phyloP scores from a whole-genome alignment of 2,329 filamentous ascomycete species.

The Paecilomyces sp. region DNA sequence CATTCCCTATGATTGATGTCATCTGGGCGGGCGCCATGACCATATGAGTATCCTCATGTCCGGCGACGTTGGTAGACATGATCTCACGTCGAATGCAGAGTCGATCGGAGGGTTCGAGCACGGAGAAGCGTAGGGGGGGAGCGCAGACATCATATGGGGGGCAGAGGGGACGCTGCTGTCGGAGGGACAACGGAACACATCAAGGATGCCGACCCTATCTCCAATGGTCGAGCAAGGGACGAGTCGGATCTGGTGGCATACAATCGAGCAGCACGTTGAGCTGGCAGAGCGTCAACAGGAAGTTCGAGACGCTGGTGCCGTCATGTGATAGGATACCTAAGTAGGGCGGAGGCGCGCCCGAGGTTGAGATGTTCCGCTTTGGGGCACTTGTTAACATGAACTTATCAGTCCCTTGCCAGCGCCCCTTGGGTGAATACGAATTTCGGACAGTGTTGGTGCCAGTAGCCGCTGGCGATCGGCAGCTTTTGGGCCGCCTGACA shows the following conservation, averaged over 20 bases:
- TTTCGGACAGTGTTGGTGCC: background rate
- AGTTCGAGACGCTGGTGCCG: background rate
- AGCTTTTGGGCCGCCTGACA: background rate
- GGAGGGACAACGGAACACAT: conserved; percentile 6
- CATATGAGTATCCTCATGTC: background rate
- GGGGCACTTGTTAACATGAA: background rate
- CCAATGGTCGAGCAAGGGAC: background rate
- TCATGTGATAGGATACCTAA: background rate
- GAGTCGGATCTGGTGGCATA: background rate
- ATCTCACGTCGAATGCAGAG: conserved; percentile 11
- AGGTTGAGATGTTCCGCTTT: background rate
- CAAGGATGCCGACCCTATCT: background rate
- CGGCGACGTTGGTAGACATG: conserved; percentile 9
- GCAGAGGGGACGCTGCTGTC: conserved; percentile 10
- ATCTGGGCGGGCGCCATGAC: background rate
- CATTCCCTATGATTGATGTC: conserved; percentile 15
- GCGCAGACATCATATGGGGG: conserved; percentile 23
- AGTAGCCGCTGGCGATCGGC: background rate
- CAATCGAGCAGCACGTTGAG: background rate
- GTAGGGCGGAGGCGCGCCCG: background rate
- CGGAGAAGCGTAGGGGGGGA: conserved; percentile 17
- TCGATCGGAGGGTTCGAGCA: conserved; percentile 23
- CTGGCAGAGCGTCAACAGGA: background rate
- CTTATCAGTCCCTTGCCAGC: background rate
- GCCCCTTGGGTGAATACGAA: background rate